These are phyloP conservation scores for Curvularia sp. DNA, from an alignment of 2,329 filamentous ascomycete species.

Conservation along the genomic window DNA sequence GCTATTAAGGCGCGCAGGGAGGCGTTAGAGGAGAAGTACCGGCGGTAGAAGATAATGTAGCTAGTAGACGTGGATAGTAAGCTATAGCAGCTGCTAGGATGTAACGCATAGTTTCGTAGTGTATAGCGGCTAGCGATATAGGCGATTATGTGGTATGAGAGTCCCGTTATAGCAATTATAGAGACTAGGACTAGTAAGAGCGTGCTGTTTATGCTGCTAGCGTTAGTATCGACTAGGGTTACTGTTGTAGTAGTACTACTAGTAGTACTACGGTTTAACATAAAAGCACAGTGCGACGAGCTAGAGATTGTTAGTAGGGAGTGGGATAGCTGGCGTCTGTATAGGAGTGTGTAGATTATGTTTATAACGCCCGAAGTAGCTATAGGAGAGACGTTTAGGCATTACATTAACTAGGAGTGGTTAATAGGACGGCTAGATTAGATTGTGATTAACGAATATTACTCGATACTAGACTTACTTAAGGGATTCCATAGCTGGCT, in stretches of 20 bases:
- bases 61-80: slow-evolving; percentile 2
- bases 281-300: slow-evolving; percentile 22
- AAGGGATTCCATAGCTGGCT: slow-evolving; percentile 22
- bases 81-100: slow-evolving; percentile 21
- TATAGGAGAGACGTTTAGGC: slow-evolving; percentile 27
- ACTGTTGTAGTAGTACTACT: slow-evolving; percentile 33
- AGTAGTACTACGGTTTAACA: slow-evolving; percentile 27
- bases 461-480: slow-evolving; percentile 27
- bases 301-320: slow-evolving; percentile 20
- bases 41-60: background rate
- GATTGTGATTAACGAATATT: slow-evolving; percentile 30
- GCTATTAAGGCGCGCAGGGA: background rate
- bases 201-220: slow-evolving; percentile 38
- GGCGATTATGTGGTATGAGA: slow-evolving; percentile 27
- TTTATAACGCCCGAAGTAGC: slow-evolving; percentile 35
- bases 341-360: slow-evolving; percentile 24
- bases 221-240: background rate
- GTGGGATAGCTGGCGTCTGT: slow-evolving; percentile 26
- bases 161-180: slow-evolving; percentile 30
- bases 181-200: slow-evolving; percentile 36
- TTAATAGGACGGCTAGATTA: slow-evolving; percentile 26
- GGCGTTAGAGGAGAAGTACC: background rate
- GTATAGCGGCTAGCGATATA: slow-evolving; percentile 29
- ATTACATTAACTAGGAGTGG: slow-evolving; percentile 24
- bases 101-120: slow-evolving; percentile 22